Base-by-base conservation (phyloP, 148 eudicot genomes). In the Rhododendron ferrugineum region DNA sequence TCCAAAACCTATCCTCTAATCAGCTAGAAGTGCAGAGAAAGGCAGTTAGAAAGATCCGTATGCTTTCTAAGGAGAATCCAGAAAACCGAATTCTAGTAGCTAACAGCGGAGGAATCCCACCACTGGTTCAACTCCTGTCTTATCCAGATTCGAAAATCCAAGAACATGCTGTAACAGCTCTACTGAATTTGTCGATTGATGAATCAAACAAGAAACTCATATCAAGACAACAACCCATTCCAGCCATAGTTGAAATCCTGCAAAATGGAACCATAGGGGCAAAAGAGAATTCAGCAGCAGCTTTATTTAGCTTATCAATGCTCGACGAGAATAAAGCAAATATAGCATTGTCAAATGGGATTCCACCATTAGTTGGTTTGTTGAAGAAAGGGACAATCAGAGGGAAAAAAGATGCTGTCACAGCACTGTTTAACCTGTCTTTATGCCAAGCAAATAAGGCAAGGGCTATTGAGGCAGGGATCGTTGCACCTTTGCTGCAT, bases 261-360 rank as follows among this genome's bases (percentile, higher is more conserved):
- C 74, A 89, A 64, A 88, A 85, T 2, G 99, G 98, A 11, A 91
- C 88, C 22, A 79, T 85, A 6, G 95, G 92, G 15, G 93, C 98
- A 1, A 92, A 91, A 84, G 99, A 96, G 85, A 96, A 96, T 36
- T 93, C 98, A 4, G 99, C 98, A 0, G 97, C 99, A 28, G 90
- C 99, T 5, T 87, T 95, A 49, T 97, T 93, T 78, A 92, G 98
- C 86, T 88, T 97, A 8, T 95, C 99, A 4, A 95, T 97, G 97
- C 87, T 95, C 0, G 93, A 95, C 72, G 98, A 97, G 83, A 95
- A 97, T 75, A 97, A 95, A 85, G 89, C 90, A 1, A 88, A 79
- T 2, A 89, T 94, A 9, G 99, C 96, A 0, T 54, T 83, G 28
- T 91, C 90, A 11, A 89, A 93, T 77, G 99, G 98, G 20, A 94